A percentile compares a stretch with the other conserved stretches of the same genome.
Conservation (phyloP, 2,329 filamentous ascomycete species). For the Alternaria atra region DNA sequence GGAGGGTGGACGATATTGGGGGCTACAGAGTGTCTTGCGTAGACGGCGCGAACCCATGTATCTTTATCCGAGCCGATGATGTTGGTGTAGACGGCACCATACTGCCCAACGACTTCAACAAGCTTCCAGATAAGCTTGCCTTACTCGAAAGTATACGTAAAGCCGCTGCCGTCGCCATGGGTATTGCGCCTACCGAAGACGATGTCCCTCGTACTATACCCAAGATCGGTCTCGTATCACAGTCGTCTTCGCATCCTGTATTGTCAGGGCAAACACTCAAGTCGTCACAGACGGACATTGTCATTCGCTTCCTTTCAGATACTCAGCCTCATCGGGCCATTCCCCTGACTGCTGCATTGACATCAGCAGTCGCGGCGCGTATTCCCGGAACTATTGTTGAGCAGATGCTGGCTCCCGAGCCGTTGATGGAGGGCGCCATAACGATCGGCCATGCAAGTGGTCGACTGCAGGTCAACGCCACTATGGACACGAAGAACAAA, state of each 20-base stretch:
- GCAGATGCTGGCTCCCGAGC: conserved; percentile 35
- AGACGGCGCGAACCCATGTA: conserved; percentile 70
- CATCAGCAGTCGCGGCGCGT: conserved; percentile 53
- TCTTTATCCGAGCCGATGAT: conserved; percentile 67
- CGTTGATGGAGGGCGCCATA: conserved; percentile 40
- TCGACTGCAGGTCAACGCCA: conserved; percentile 48
- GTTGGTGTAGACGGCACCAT: conserved; percentile 62
- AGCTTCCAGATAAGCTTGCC: conserved; percentile 58
- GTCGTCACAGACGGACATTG: conserved; percentile 48
- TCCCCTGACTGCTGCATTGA: conserved; percentile 55
- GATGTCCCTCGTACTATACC: conserved; percentile 66
- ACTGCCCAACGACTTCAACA: conserved; percentile 64
- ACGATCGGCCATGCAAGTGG: conserved; percentile 54
- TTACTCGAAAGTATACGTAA: conserved; percentile 67
- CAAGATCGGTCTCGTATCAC: conserved; percentile 68
- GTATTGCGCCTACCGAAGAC: conserved; percentile 58
- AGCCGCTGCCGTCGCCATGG: conserved; percentile 68
- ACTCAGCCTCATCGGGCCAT: conserved; percentile 56
- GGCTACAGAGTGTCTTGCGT: conserved; percentile 65
- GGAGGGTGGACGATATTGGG: conserved; percentile 61
- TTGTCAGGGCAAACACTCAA: conserved; percentile 51
- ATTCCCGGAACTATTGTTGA: conserved; percentile 50
- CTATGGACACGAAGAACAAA: conserved; percentile 37
- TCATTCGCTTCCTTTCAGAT: conserved; percentile 56
- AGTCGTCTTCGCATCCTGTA: conserved; percentile 48